Evolutionary conservation across 1,284 basidiomycete genomes (phyloP).

Genomic region (Cutaneotrichosporon sp.): DNA sequence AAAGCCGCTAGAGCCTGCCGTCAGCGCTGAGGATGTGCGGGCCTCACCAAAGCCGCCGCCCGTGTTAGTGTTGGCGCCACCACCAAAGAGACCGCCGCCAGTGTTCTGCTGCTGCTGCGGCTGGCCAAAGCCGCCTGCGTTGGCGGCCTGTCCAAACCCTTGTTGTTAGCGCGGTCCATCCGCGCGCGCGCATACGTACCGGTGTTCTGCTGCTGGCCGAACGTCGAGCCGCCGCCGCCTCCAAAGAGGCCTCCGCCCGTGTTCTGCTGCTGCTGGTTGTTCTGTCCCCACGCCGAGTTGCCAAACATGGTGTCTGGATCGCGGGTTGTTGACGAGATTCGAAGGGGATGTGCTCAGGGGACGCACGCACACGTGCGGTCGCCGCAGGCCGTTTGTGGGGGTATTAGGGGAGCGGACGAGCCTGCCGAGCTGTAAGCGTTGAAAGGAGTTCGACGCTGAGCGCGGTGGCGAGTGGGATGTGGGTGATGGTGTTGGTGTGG

Average conservation of each 20-base stretch:
- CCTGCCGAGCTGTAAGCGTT: background rate
- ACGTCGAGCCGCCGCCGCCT: slow-evolving; percentile 12
- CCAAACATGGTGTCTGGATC: slow-evolving; percentile 39
- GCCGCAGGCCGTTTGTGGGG: background rate
- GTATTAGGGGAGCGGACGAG: background rate
- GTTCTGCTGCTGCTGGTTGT: slow-evolving; percentile 61
- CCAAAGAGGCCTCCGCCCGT: slow-evolving; percentile 57
- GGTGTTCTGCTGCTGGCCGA: slow-evolving; percentile 22
- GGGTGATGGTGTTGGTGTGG: slow-evolving; percentile 6
- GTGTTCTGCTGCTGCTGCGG: slow-evolving; percentile 62
- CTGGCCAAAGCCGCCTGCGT: slow-evolving; percentile 33
- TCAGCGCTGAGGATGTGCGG: background rate
- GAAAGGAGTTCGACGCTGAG: background rate
- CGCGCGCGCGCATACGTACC: background rate
- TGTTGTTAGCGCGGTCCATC: background rate
- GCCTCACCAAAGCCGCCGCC: slow-evolving; percentile 38
- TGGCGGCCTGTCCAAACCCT: slow-evolving; percentile 24
- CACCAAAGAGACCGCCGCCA: slow-evolving; percentile 55
- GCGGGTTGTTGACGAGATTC: background rate
- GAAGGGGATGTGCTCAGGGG: background rate
- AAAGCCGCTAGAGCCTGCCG: slow-evolving; percentile 15
- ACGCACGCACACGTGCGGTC: background rate
- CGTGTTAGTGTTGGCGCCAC: slow-evolving; percentile 37
- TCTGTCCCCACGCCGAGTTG: slow-evolving; percentile 51
- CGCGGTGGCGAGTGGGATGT: slow-evolving; percentile 14